Evolutionary conservation across 257 asterid genomes (phyloP).

Genomic region (Solanum peruvianum): DNA sequence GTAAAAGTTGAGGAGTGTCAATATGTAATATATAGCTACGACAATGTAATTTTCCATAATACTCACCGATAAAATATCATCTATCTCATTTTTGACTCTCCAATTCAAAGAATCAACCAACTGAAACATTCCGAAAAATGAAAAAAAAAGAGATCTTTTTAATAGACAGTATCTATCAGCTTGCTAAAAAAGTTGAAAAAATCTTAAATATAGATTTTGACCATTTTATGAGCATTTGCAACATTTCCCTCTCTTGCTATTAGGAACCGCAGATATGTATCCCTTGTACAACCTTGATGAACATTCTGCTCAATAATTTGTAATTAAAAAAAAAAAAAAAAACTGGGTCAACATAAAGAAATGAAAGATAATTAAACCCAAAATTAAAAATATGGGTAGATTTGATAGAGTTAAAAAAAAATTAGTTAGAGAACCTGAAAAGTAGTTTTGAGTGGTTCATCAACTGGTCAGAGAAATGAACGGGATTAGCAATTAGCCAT

Average conservation of each 20-base stretch:
- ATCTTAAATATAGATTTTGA: constrained; percentile 2
- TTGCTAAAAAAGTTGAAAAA: neutral
- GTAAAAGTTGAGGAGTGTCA: no score
- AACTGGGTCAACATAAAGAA: no score
- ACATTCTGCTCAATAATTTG: constrained; percentile 26
- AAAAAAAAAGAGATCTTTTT: neutral
- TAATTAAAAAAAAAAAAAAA: no score
- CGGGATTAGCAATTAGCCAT: neutral
- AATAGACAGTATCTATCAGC: neutral
- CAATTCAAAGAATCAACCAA: constrained; percentile 50
- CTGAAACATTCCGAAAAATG: constrained; percentile 29
- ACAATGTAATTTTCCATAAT: neutral
- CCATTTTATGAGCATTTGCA: constrained; percentile 59
- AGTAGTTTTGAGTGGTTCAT: constrained; percentile 41
- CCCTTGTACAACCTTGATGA: constrained; percentile 60
- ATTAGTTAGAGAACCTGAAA: constrained; percentile 29
- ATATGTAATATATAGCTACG: no score
- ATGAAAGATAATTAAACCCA: no score
- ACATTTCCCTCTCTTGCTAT: constrained; percentile 67
- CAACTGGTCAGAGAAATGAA: constrained; percentile 30
- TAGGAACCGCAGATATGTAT: constrained; percentile 46
- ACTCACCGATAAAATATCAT: constrained; percentile 57
- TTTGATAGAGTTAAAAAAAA: neutral
- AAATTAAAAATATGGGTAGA: no score
- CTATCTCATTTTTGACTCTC: constrained; percentile 63